Evolutionary conservation across 2,329 filamentous ascomycete genomes (phyloP).

Genomic region (Xylariales sp.): DNA sequence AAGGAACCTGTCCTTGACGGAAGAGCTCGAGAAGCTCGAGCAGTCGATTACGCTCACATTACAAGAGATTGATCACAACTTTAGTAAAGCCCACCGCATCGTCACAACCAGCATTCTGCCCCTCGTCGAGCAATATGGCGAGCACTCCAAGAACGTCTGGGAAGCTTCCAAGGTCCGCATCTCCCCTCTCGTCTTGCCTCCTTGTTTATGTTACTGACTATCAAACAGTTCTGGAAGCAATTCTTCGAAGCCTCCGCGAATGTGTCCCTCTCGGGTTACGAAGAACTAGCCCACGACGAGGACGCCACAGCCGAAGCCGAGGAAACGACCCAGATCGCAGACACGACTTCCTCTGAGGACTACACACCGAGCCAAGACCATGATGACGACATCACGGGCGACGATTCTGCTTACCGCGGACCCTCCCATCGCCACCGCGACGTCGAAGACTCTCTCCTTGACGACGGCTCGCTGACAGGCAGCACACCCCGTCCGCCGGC

Average conservation of each 20-base stretch:
- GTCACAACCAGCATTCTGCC: slow-evolving; percentile 91
- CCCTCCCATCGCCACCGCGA: slow-evolving; percentile 23
- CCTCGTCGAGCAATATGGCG: slow-evolving; percentile 89
- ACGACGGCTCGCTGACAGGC: slow-evolving; percentile 56
- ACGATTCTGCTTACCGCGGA: slow-evolving; percentile 32
- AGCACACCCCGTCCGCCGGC: slow-evolving; percentile 62
- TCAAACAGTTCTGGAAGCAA: slow-evolving; percentile 97
- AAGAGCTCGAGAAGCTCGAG: slow-evolving; percentile 92
- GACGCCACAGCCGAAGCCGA: slow-evolving; percentile 42
- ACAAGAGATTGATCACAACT: slow-evolving; percentile 99
- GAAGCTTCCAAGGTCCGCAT: slow-evolving; percentile 87
- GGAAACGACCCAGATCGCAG: slow-evolving; percentile 51
- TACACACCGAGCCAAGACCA: slow-evolving; percentile 21
- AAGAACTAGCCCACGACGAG: slow-evolving; percentile 68
- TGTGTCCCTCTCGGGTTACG: slow-evolving; percentile 91
- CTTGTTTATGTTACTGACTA: too few species aligned
- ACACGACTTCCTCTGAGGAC: slow-evolving; percentile 45
- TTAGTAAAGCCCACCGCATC: slow-evolving; percentile 92
- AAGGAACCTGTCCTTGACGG: slow-evolving; percentile 71
- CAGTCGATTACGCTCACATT: slow-evolving; percentile 95
- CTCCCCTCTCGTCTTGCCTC: too few species aligned
- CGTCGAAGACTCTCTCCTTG: slow-evolving; percentile 62
- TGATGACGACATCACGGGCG: slow-evolving; percentile 28
- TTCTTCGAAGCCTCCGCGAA: slow-evolving; percentile 99
- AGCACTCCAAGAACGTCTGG: slow-evolving; percentile 92